Base-by-base conservation (phyloP, 1,139 yeast genomes). In the Protomyces macrosporus region DNA sequence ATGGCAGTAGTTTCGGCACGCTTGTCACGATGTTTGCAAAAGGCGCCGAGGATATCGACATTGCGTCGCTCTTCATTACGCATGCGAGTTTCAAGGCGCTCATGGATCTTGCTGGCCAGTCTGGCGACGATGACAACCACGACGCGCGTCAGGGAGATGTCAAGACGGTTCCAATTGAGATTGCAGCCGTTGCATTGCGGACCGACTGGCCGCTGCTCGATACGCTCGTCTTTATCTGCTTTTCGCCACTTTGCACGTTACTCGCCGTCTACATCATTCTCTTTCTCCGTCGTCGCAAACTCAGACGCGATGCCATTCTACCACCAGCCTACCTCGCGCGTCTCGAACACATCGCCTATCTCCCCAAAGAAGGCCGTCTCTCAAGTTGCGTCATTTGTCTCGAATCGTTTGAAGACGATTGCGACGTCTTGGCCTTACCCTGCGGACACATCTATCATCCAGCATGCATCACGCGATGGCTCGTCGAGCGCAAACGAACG, bases 391-490 rank as follows among this genome's bases (percentile, higher is more conserved):
- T 75, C 53, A 76, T 78, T 23, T 78, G 81, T 59, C 71, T 78
- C 40, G 81, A 78, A 56, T 77, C 76, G 66, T 78, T 75, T 64
- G 71, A 70, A 7, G 70, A 72, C 9, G 76, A 75, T 7, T 72
- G 70, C 45, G 70, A 68, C 50, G 75, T 78, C 37, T 72, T 77
- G 77, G 71, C 72, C 39, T 70, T 78, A 42, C 81, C 81, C 1
- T 78, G 81, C 66, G 74, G 73, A 9, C 81, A 78, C 68, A 80
- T 77, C 68, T 78, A 76, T 70, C 81, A 78, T 67, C 71, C 71
- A 6, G 72, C 70, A 14, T 78, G 81, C 68, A 75, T 78, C 34
- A 70, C 76, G 12, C 73, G 74, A 37, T 78, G 81, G 81, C 72
- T 77, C 6, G 69, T 76, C 4, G 69, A 69, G 45, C 72, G 75